These are phyloP conservation scores for Debaryomyces hansenii DNA, from an alignment of 805 yeast species.

Conservation along the genomic window DNA sequence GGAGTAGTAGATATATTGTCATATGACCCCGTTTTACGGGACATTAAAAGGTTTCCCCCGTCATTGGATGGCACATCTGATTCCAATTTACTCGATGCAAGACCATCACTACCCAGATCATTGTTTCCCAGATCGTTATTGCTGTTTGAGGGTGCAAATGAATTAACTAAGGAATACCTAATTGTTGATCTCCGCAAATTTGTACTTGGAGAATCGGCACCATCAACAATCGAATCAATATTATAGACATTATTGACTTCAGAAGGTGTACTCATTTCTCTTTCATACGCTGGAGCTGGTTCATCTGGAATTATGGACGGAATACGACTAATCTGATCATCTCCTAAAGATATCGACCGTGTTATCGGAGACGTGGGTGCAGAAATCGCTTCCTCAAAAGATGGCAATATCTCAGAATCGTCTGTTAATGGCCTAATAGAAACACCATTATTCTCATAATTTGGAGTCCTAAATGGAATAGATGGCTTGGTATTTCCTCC, in stretches of 20 bases:
- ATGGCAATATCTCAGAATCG: slow-evolving; percentile 44
- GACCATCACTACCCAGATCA: background rate
- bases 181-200: slow-evolving; percentile 19
- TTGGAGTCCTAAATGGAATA: slow-evolving; percentile 41
- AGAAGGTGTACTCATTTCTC: slow-evolving; percentile 3
- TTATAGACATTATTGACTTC: slow-evolving; percentile 5
- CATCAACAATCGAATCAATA: slow-evolving; percentile 29
- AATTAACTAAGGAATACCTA: slow-evolving; percentile 28
- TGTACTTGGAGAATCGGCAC: slow-evolving; percentile 3
- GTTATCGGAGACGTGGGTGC: slow-evolving; percentile 39
- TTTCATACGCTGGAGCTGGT: slow-evolving; percentile 36
- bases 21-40: background rate
- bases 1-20: slow-evolving; percentile 8
- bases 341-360: slow-evolving; percentile 37
- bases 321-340: slow-evolving; percentile 38
- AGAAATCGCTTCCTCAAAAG: slow-evolving; percentile 67
- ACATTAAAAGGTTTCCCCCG: too few species aligned
- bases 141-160: slow-evolving; percentile 27
- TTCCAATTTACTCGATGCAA: background rate
- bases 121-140: background rate
- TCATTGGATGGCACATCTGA: background rate
- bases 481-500: slow-evolving; percentile 6
- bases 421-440: slow-evolving; percentile 27
- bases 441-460: slow-evolving; percentile 30
- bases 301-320: slow-evolving; percentile 28